A percentile compares a stretch with the other conserved stretches of the same genome.
Evolutionary conservation across 495 filamentous ascomycete species (phyloP).

Genomic region (Aspergillus conjunctus): DNA sequence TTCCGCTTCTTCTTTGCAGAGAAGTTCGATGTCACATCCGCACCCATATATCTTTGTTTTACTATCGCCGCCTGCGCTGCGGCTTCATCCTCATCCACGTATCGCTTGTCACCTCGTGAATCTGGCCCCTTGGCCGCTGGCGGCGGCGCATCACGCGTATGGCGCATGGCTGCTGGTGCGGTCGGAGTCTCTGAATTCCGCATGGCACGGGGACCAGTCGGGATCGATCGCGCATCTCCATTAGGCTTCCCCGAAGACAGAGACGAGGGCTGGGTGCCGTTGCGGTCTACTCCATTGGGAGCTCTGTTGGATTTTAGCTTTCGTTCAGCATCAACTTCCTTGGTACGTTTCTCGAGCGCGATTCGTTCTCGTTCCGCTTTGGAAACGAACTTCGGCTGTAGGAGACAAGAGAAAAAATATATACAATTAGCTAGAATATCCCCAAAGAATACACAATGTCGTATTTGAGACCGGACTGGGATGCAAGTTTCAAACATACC

Average conservation of each 20-base stretch:
- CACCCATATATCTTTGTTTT: constrained; percentile 88
- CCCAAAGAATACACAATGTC: neutral
- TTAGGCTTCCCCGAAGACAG: constrained; percentile 26
- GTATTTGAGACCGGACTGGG: neutral
- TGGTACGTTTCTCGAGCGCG: constrained; percentile 79
- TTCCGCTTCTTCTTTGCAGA: constrained; percentile 96
- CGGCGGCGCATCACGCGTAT: constrained; percentile 47
- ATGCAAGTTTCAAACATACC: constrained; percentile 43
- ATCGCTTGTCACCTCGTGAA: constrained; percentile 26
- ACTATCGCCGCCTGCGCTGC: constrained; percentile 72
- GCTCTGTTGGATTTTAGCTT: constrained; percentile 35
- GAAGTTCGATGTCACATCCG: constrained; percentile 83
- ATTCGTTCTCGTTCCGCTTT: constrained; percentile 87
- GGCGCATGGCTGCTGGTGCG: constrained; percentile 56
- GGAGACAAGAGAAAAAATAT: constrained; percentile 16
- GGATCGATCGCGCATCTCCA: constrained; percentile 47
- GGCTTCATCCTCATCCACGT: constrained; percentile 60
- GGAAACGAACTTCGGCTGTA: constrained; percentile 85
- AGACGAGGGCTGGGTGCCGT: constrained; percentile 23
- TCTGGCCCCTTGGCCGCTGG: constrained; percentile 57
- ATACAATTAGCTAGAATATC: constrained; percentile 21
- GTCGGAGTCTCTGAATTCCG: constrained; percentile 58
- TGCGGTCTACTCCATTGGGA: constrained; percentile 36
- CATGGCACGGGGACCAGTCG: constrained; percentile 81
- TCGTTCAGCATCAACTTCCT: constrained; percentile 76